Base-by-base conservation (phyloP, 495 filamentous ascomycete species). In the Penicillium psychrofluorescens region DNA sequence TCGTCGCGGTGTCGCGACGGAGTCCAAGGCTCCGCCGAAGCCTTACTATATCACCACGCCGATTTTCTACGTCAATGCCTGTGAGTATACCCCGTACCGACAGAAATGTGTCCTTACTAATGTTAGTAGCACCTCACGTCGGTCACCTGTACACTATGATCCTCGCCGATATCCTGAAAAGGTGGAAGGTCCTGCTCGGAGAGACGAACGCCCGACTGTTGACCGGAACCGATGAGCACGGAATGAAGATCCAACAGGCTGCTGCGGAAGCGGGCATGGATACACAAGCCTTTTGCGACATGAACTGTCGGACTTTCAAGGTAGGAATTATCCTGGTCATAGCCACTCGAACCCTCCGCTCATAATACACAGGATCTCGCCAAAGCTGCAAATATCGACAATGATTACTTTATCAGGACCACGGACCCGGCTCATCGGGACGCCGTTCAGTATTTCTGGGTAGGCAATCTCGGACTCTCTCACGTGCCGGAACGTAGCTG, bases 41-140 rank as follows among this genome's bases (percentile, higher is more conserved):
- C 90, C 94, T 6, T 96, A 84, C 74, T 97, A 96, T 76, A 74
- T 96, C 53, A 97, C 92, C 4, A 90, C 88, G 7, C 92, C 92
- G 7, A 99, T 99, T 38, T 99, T 97, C 73, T 99, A 99, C 59
- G 94, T 97, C 63, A 99, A 99, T 76, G 88, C 90, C 15, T 82
- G 90, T 94, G 74, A 51, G 70, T 47, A 0, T 4, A 4, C 2
- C 16, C 7, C 10, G 8, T 3, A 8, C 11, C 29, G 3, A 12
- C 0, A 1, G n/a, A 35, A 14, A 8, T 30, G 0, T 8, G 1
- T 27, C 38, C n/a, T 65, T 59, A 65, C 55, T 36, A 9, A n/a
- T 14, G 9, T 12, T 37, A 27, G n/a, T 27, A 94, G 89, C 85
- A 35, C 94, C 92, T 38, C 92, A 98, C 71, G 77, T 98, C 54